Evolutionary conservation across 2,329 filamentous ascomycete genomes (phyloP).

Genomic region (Saccharata proteae): DNA sequence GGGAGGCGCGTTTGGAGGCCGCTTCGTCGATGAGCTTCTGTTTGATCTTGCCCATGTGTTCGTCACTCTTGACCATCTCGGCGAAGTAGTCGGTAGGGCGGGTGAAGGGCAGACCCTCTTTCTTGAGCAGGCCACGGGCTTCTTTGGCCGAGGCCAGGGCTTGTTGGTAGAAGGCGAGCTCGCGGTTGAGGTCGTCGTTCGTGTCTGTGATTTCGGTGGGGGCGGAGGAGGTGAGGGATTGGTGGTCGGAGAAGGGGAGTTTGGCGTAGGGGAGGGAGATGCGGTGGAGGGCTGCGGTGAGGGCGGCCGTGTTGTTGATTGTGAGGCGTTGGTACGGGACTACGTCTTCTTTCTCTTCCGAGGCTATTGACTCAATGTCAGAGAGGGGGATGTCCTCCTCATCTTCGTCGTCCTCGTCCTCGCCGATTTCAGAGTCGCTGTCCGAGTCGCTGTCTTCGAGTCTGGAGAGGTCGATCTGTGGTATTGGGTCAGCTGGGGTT

Average conservation of each 20-base stretch:
- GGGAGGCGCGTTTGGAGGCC: slow-evolving; percentile 78
- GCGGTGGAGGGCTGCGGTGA: slow-evolving; percentile 67
- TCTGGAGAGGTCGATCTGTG: slow-evolving; percentile 16
- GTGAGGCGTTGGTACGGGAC: slow-evolving; percentile 85
- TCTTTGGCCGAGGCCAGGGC: slow-evolving; percentile 65
- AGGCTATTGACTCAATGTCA: slow-evolving; percentile 66
- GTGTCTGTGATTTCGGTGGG: slow-evolving; percentile 68
- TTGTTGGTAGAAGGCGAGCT: slow-evolving; percentile 88
- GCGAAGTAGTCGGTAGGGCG: slow-evolving; percentile 93
- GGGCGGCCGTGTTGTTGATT: slow-evolving; percentile 91
- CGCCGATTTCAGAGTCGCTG: slow-evolving; percentile 39
- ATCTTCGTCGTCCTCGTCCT: slow-evolving; percentile 57
- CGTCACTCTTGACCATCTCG: slow-evolving; percentile 95
- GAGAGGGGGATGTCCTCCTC: slow-evolving; percentile 84
- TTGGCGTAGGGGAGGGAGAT: slow-evolving; percentile 58
- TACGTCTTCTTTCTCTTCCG: slow-evolving; percentile 74
- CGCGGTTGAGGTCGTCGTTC: slow-evolving; percentile 82
- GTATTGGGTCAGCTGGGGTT: neutral
- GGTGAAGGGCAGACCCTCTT: slow-evolving; percentile 75
- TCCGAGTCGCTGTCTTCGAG: slow-evolving; percentile 26
- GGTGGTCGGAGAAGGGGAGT: slow-evolving; percentile 72
- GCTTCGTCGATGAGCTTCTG: slow-evolving; percentile 86
- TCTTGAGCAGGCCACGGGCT: slow-evolving; percentile 62
- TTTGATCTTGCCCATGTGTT: slow-evolving; percentile 96
- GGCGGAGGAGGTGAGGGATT: slow-evolving; percentile 57